Base-by-base conservation (phyloP, 2,329 filamentous ascomycete genomes). In the Diplodia intermedia region DNA sequence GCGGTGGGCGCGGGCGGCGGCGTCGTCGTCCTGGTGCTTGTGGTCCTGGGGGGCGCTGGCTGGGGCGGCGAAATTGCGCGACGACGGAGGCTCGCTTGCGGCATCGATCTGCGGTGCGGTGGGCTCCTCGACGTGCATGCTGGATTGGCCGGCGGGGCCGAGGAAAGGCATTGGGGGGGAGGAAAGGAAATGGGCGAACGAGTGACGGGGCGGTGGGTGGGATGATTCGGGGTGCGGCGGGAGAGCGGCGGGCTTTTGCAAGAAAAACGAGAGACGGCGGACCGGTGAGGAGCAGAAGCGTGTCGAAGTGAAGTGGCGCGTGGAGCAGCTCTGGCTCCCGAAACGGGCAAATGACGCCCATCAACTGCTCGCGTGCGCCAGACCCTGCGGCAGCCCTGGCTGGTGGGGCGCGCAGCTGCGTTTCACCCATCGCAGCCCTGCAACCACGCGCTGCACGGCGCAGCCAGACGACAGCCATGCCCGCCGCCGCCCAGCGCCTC, bases 1-100 rank as follows among this genome's bases (percentile, higher is more conserved):
- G 57, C 82, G 82, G 70, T 72, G 60, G 55, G 68, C 68, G 62
- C 72, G 76, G 57, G 49, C 47, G 5, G 6, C 12, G 33, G 49
- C 57, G 50, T 33, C 36, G 15, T 50, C 60, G 43, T 52, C 47
- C 15, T 62, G 49, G n/a, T 57, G 69, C 23, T 65, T 65, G 12
- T 66, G 23, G 33, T 60, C 40, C 36, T 36, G 33, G 70, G 71
- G 53, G 72, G 70, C 62, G 74, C 73, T 8, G 74, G 66, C 4
- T 71, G 66, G 33, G 75, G 72, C 66, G 73, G 72, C 56, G 71
- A 72, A 75, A 62, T 50, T 77, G 76, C 6, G 36, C 67, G 43
- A 71, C 68, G 29, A 71, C 68, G 26, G 69, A 49, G 36, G 15
- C 67, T 38, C 69, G 72, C 60, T 77, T 75, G 75, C 62, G 76